Evolutionary conservation across 208 protist genomes (phyloP).

Genomic region (Tritrichomonas foetus): DNA sequence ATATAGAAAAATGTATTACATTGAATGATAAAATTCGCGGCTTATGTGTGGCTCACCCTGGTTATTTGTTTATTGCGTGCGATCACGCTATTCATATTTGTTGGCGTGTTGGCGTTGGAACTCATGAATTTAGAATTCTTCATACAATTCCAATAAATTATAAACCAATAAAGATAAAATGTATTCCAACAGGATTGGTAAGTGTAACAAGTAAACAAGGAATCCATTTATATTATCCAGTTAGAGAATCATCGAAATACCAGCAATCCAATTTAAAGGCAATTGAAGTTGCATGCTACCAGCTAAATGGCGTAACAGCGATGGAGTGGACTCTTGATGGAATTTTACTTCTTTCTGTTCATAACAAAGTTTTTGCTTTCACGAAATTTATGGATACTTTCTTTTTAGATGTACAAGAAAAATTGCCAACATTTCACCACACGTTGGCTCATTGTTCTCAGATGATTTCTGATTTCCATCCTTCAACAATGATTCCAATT

Average conservation of each 20-base stretch:
- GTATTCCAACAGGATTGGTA: constrained; percentile 22
- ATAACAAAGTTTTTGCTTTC: background rate
- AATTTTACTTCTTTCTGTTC: background rate
- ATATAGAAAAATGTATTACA: too few relatives aligned
- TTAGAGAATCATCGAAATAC: background rate
- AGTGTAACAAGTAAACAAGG: background rate
- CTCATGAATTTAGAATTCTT: background rate
- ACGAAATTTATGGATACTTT: constrained; percentile 29
- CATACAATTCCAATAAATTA: background rate
- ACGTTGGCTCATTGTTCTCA: background rate
- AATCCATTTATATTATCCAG: background rate
- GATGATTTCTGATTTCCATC: background rate
- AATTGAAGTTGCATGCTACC: background rate
- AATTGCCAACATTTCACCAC: background rate
- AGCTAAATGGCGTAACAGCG: background rate
- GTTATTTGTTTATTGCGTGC: background rate
- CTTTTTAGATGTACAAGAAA: background rate
- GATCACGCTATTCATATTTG: background rate
- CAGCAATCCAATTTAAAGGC: background rate
- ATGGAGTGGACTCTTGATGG: constrained; percentile 21
- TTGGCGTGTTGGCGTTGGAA: background rate
- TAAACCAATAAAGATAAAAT: background rate
- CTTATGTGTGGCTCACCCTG: background rate
- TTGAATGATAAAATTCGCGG: background rate
- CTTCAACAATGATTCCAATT: background rate